Percentiles rank a stretch among this genome's conserved stretches.
Conservation (phyloP, 2,329 filamentous ascomycete species). For the Colletotrichum somersetense region DNA sequence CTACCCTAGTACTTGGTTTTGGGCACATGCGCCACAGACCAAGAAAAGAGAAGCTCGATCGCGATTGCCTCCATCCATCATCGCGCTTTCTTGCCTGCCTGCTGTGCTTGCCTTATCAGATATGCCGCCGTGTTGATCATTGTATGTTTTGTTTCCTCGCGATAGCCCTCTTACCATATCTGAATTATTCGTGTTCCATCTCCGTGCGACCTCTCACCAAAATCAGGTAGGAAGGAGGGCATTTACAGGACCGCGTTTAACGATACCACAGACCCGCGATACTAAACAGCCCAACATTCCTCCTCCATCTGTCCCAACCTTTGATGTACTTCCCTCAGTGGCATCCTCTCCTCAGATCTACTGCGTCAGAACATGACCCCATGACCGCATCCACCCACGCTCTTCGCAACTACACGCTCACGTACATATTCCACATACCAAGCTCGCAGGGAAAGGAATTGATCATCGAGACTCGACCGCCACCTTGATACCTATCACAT, state of each 20-base stretch:
- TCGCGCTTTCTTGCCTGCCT: background rate
- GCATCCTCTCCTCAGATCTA: background rate
- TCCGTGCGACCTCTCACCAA: background rate
- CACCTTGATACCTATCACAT: background rate
- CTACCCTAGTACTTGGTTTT: background rate
- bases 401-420: background rate
- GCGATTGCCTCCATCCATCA: background rate
- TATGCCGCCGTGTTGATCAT: background rate
- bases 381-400: background rate
- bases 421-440: background rate
- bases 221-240: background rate
- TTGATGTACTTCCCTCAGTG: background rate
- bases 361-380: background rate
- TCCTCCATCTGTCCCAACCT: background rate
- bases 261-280: background rate
- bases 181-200: background rate
- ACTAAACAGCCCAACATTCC: constrained; percentile 12
- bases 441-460: background rate
- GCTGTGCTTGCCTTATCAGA: background rate
- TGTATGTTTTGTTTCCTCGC: constrained; percentile 11
- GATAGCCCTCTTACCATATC: background rate
- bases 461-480: background rate
- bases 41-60: background rate
- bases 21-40: background rate
- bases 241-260: constrained; percentile 15